These are phyloP conservation scores for Teratosphaeria destructans DNA, from an alignment of 2,329 filamentous ascomycete genomes.

Conservation along the genomic window DNA sequence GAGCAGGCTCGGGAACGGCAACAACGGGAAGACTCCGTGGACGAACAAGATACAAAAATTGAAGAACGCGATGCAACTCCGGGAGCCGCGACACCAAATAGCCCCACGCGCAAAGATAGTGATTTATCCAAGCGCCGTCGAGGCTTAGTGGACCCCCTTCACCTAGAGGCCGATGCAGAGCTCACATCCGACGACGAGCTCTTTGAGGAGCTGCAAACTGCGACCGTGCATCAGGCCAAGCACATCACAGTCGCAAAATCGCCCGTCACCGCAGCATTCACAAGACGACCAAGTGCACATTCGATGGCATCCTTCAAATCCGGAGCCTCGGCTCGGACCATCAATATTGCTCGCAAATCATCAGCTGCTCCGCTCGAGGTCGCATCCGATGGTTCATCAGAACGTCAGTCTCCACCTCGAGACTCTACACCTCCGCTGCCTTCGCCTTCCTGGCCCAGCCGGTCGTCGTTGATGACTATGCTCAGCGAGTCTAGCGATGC, in stretches of 20 bases:
- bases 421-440: not conserved
- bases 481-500: not conserved
- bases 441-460: not conserved
- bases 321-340: slow-evolving; percentile 11
- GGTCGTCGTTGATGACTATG: not conserved
- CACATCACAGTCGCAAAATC: slow-evolving; percentile 70
- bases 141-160: slow-evolving; percentile 30
- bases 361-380: not conserved
- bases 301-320: slow-evolving; percentile 16
- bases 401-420: slow-evolving; percentile 2
- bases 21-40: not conserved
- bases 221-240: slow-evolving; percentile 73
- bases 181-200: slow-evolving; percentile 57
- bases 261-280: slow-evolving; percentile 60
- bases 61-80: not conserved
- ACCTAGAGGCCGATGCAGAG: slow-evolving; percentile 31
- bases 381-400: not conserved
- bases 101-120: slow-evolving; percentile 9
- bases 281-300: slow-evolving; percentile 24
- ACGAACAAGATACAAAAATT: not conserved
- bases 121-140: slow-evolving; percentile 29
- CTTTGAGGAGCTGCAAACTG: slow-evolving; percentile 72
- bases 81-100: not conserved
- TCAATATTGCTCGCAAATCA: slow-evolving; percentile 12
- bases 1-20: not conserved